These are phyloP conservation scores for Solanum tarijense DNA, from an alignment of 257 asterid species.

Conservation along the genomic window DNA sequence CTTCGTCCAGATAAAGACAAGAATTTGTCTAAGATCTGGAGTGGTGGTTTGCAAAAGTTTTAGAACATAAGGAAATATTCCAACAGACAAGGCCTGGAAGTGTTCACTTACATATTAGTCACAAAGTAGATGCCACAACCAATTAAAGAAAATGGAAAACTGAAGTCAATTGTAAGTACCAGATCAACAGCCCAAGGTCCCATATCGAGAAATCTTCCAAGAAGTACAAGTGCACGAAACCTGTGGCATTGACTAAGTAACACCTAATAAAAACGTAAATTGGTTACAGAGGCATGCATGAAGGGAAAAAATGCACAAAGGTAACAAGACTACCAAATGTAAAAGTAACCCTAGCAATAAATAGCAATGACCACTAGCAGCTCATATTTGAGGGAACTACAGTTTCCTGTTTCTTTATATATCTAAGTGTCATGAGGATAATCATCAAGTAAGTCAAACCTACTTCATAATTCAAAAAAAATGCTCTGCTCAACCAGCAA, in stretches of 20 bases:
- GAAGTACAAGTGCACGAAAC: slow-evolving; percentile 96
- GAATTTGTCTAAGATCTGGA: slow-evolving; percentile 93
- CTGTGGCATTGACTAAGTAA: slow-evolving; percentile 97
- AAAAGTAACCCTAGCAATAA: background rate
- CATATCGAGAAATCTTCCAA: slow-evolving; percentile 98
- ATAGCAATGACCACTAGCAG: background rate
- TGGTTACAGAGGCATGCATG: background rate
- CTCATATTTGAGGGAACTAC: background rate
- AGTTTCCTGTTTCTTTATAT: background rate
- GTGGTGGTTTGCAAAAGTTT: slow-evolving; percentile 94
- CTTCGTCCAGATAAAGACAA: slow-evolving; percentile 97
- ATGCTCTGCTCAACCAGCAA: background rate
- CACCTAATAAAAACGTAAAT: slow-evolving; percentile 40
- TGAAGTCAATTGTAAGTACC: slow-evolving; percentile 35
- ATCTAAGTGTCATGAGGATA: background rate
- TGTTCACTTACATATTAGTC: background rate
- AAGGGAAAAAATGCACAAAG: background rate
- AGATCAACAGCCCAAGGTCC: slow-evolving; percentile 99
- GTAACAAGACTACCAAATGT: background rate
- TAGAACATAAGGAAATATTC: slow-evolving; percentile 93
- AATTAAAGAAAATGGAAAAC: background rate
- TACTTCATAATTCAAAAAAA: background rate
- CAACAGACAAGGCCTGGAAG: slow-evolving; percentile 88
- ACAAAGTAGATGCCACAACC: background rate
- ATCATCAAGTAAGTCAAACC: background rate